These are phyloP conservation scores for Mrakia hoshinonis DNA, from an alignment of 768 basidiomycete genomes.

Conservation along the genomic window DNA sequence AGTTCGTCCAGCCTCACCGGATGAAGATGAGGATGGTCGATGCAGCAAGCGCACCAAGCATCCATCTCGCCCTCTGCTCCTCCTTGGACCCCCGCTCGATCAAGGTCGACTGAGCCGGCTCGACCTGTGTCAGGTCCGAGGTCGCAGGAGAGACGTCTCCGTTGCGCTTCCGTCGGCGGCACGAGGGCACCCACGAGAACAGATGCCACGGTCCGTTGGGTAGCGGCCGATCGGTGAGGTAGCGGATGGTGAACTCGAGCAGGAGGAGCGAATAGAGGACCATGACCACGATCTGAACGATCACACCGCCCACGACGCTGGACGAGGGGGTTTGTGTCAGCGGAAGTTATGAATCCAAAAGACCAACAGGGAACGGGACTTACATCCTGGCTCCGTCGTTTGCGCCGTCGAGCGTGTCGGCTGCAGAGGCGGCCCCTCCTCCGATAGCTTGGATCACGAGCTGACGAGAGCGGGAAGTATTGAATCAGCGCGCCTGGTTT, in stretches of 20 bases:
- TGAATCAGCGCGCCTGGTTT: no score
- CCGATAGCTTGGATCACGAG: neutral
- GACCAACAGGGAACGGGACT: no score
- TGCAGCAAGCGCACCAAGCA: neutral
- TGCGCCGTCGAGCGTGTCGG: neutral
- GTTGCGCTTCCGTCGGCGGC: no score
- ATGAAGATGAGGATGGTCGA: slow-evolving; percentile 5
- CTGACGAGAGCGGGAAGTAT: no score
- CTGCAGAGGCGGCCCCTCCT: neutral
- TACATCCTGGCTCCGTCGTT: neutral
- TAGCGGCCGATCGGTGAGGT: neutral
- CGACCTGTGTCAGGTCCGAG: no score
- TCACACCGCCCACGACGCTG: neutral
- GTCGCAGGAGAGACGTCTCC: no score
- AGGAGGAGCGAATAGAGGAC: neutral
- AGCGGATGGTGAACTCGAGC: neutral
- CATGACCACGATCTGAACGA: slow-evolving; percentile 12
- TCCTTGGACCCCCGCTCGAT: neutral
- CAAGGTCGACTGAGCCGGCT: neutral
- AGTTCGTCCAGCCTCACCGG: neutral
- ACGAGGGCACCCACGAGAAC: neutral
- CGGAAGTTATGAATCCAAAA: no score
- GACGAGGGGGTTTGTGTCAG: no score
- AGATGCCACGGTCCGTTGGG: no score
- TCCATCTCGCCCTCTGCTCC: neutral